Percentiles rank a stretch among this genome's conserved stretches.
Evolutionary conservation across 1,284 basidiomycete species (phyloP).

Genomic region (Boletus smithii): DNA sequence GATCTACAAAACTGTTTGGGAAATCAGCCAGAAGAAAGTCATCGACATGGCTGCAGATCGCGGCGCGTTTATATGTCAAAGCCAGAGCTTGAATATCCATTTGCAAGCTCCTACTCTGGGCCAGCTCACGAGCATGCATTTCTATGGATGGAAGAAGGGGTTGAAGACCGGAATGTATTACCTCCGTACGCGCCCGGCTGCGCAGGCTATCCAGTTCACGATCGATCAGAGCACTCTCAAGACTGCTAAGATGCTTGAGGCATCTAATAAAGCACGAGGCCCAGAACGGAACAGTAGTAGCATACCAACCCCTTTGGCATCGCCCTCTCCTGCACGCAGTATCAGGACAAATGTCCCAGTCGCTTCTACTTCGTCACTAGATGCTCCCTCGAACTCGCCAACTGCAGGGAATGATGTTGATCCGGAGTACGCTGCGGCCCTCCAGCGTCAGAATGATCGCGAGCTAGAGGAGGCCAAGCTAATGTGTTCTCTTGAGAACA

Average conservation of each 20-base stretch:
- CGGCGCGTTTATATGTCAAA: slow-evolving; percentile 98
- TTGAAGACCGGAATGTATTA: slow-evolving; percentile 99
- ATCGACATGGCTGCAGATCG: slow-evolving; percentile 98
- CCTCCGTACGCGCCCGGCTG: slow-evolving; percentile 90
- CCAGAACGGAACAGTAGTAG: slow-evolving; percentile 20
- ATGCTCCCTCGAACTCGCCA: slow-evolving; percentile 38
- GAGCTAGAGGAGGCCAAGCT: slow-evolving; percentile 81
- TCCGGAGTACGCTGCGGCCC: slow-evolving; percentile 80
- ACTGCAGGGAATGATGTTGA: slow-evolving; percentile 56
- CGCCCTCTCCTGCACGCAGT: slow-evolving; percentile 34
- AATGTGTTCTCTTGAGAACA: slow-evolving; percentile 84
- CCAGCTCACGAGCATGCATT: slow-evolving; percentile 98
- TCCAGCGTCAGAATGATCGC: slow-evolving; percentile 68
- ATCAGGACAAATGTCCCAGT: slow-evolving; percentile 13
- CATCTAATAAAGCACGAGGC: slow-evolving; percentile 21
- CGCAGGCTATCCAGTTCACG: slow-evolving; percentile 97
- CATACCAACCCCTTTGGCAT: slow-evolving; percentile 37
- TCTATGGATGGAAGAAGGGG: slow-evolving; percentile 99
- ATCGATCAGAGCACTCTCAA: slow-evolving; percentile 83
- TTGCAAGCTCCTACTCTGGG: slow-evolving; percentile 88
- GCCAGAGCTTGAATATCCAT: slow-evolving; percentile 90
- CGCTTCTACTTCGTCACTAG: slow-evolving; percentile 24
- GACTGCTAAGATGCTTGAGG: slow-evolving; percentile 58
- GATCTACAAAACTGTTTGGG: slow-evolving; percentile 99
- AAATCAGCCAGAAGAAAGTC: slow-evolving; percentile 98